Base-by-base conservation (phyloP, 176 grass and related monocot species). In the Aegilops sharonensis region DNA sequence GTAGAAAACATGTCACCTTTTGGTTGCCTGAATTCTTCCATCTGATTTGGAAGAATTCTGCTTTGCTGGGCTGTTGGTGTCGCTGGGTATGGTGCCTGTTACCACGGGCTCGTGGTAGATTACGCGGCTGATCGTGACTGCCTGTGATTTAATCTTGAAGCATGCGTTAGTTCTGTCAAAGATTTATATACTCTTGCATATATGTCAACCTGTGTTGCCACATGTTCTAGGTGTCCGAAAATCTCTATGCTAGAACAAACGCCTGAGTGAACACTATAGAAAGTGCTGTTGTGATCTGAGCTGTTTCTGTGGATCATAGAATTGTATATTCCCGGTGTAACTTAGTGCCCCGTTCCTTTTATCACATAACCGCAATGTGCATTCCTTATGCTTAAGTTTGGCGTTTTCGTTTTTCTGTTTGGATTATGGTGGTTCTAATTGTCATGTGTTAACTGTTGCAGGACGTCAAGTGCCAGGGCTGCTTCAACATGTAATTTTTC, bases 391-490 rank as follows among this genome's bases (percentile, higher is more conserved):
- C 23, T 25, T 17, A n/a, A 61, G n/a, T n/a, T 1, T 39, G 1
- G 0, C 5, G 3, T 57, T 8, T 54, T 40, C 40, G 7, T 76
- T 1, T 62, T 25, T 34, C 3, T 68, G 14, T 47, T 18, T 66
- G 57, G 37, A 13, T 43, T 29, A 10, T 25, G 29, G 2, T 60
- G 8, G 23, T n/a, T 64, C 13, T 78, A 56, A 68, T 8, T 0
- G 17, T 24, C 9, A 5, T 15, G 11, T 62, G 12, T 40, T 72
- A 9, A 56, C 48, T 64, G 52, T 61, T 83, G 56, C 78, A 95
- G 93, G 93, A 95, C 73, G 93, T 95, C 35, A 95, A 93, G 66
- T 95, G 93, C 88, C 91, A 93, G 77, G 85, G 86, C 25, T 93
- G 91, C 88, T 95, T 95, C 70, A 93, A 63, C 88, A 95, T 95